Base-by-base conservation (phyloP, 2,329 filamentous ascomycete genomes). In the Cladophialophora chaetospira region DNA sequence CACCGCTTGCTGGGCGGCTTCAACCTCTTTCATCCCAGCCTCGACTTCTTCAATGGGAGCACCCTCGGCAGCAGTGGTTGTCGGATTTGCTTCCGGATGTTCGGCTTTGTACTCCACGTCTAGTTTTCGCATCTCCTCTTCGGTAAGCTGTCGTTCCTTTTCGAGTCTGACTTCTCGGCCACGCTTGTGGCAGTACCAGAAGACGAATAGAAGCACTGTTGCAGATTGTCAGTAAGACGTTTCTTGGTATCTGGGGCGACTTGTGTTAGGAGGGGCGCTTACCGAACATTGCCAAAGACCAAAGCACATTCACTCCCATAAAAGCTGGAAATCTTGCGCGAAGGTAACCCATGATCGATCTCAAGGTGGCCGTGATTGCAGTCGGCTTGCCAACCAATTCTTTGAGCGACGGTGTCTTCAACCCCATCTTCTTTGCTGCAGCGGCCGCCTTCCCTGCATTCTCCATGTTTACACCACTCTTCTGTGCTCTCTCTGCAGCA, bases 141-240 rank as follows among this genome's bases (percentile, higher is more conserved):
- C 75, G 0, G 74, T 76, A 21, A 77, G 72, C 13, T 79, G 69
- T 11, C 77, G 73, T 61, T 83, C 82, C 48, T 78, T 83, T 69
- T 88, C 87, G 10, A 97, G 82, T 48, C 94, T 84, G 5, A 86
- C 86, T 75, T 99, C 93, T 42, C 85, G 85, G 35, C 94, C 94
- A 52, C 94, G 88, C 77, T 97, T 97, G 75, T 97, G 88, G 75
- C 92, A 97, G 75, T 97, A 99, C 92, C 93, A 99, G 67, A 97
- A 86, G 42, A 96, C 90, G 70, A 96, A 94, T 55, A 99, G 82
- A 13, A 97, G 81, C 53, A 97, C 89, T 89, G 54, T 25, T 43
- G 10, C n/a, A 19, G 4, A 19, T 15, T 5, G 3, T 52, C 23
- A 54, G 43, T 52, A 35, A 49, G 33, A 28, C 17, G 11, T 33